A percentile compares a stretch with the other conserved stretches of the same genome.
Conservation (phyloP, 495 filamentous ascomycete species). For the Talaromyces borbonicus region DNA sequence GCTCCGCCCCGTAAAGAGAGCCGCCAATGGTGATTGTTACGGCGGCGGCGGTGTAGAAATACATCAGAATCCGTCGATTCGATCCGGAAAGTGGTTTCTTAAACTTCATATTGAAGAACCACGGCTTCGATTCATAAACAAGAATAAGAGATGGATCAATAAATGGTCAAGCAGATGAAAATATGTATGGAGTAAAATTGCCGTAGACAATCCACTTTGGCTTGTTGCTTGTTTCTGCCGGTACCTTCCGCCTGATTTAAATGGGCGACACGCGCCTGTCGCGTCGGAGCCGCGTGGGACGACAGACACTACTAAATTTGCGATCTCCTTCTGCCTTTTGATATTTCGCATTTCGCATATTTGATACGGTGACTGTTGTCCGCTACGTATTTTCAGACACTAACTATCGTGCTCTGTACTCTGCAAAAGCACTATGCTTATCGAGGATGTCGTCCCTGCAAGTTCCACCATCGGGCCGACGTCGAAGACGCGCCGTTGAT, state of each 20-base stretch:
- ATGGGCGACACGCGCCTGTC: constrained; percentile 1
- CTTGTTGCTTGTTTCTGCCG: constrained; percentile 3
- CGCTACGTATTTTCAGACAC: no score
- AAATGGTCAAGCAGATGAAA: neutral
- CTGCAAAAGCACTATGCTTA: no score
- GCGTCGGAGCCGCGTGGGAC: constrained; percentile 5
- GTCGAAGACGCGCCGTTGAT: constrained; percentile 19
- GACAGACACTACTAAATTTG: no score
- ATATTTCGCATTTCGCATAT: no score
- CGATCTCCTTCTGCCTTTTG: neutral
- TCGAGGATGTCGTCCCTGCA: neutral
- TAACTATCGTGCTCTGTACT: no score
- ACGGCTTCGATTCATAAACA: neutral
- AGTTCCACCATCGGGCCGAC: constrained; percentile 12
- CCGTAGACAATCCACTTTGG: neutral
- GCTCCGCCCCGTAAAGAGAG: constrained; percentile 43
- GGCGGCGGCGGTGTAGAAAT: constrained; percentile 39
- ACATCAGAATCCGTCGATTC: constrained; percentile 9
- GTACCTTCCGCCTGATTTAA: neutral
- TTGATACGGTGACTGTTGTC: no score
- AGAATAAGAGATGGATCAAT: neutral
- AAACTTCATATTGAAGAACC: no score
- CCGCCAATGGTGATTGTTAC: constrained; percentile 41
- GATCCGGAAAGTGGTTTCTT: constrained; percentile 3
- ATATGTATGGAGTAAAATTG: neutral